Base-by-base conservation (phyloP, 1,139 yeast species). In the Geotrichum reessii region DNA sequence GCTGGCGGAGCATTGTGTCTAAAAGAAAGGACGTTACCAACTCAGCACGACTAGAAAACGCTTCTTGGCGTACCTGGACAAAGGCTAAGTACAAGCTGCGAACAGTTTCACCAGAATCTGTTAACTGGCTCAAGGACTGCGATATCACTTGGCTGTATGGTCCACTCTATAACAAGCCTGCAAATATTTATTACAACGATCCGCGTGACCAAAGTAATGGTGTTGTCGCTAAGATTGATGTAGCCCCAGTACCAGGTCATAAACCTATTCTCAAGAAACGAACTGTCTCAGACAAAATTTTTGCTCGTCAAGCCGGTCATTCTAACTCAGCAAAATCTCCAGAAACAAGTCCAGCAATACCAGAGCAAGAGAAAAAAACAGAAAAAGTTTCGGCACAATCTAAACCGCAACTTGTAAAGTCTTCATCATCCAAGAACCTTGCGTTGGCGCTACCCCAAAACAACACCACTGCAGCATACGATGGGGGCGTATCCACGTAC, bases 61-160 rank as follows among this genome's bases (percentile, higher is more conserved):
- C 95, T 2, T 81, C 87, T 58, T 87, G 95, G 95, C 78, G 95
- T 68, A 86, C 93, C 7, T 87, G 95, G 95, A 90, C 93, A 21
- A 91, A 87, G 73, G 83, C 91, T 61, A 80, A 87, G 66, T 79
- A 84, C 60, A 82, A 84, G 63, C 78, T 87, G 63, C 82, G 83
- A 66, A 87, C 95, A 1, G 85, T 87, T 42, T 81, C 86, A 47
- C 95, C 95, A 0, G 89, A 86, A 66, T 82, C 79, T 52, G 85
- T 87, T 58, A 87, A 87, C 70, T 87, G 95, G 95, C 81, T 86
- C 56, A 87, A 87, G 70, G 95, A 87, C 65, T 82, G 82, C 66
- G 95, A 87, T 70, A 91, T 87, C 28, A 86, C 93, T 1, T 87
- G 95, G 95, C 78, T 87, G n/a, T 87, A 87, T 70, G 95, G 95